phyloP scores from a whole-genome alignment of 1,284 basidiomycete genomes.

The Apiotrichum sp. region DNA sequence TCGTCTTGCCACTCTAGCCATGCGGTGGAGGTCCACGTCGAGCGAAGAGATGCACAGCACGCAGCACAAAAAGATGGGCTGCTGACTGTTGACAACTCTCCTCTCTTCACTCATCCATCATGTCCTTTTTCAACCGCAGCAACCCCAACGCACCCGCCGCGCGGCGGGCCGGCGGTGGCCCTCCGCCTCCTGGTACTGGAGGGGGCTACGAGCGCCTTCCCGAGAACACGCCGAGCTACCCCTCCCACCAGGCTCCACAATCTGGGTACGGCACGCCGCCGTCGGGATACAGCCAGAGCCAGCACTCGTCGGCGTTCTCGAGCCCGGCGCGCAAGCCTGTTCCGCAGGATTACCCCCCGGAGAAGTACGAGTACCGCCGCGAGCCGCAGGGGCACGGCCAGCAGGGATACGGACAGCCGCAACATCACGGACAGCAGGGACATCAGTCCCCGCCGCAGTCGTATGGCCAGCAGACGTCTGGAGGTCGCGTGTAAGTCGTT shows the following conservation, averaged over 20 bases:
- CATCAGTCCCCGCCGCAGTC: not conserved
- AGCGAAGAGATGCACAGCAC: no score
- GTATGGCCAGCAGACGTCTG: constrained; percentile 2
- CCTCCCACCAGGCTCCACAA: constrained; percentile 10
- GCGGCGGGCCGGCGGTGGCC: constrained; percentile 19
- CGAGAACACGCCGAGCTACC: constrained; percentile 2
- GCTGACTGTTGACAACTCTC: not conserved
- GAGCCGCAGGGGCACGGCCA: constrained; percentile 5
- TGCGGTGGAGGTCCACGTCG: constrained; percentile 1
- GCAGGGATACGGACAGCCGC: not conserved
- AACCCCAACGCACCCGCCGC: constrained; percentile 38
- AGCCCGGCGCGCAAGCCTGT: constrained; percentile 4
- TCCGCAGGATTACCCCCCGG: not conserved
- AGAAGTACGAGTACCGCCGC: constrained; percentile 15
- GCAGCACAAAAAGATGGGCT: no score
- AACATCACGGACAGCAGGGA: not conserved
- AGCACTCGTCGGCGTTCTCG: not conserved
- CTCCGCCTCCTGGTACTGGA: constrained; percentile 4
- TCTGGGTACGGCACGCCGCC: not conserved
- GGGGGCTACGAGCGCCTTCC: constrained; percentile 36
- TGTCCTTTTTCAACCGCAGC: constrained; percentile 47
- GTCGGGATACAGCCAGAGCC: constrained; percentile 1
- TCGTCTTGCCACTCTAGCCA: no score
- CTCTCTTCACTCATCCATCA: constrained; percentile 20
- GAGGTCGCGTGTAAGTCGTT: constrained; percentile 31